Evolutionary conservation across 495 filamentous ascomycete species (phyloP).

Genomic region (Cudoniella acicularis): DNA sequence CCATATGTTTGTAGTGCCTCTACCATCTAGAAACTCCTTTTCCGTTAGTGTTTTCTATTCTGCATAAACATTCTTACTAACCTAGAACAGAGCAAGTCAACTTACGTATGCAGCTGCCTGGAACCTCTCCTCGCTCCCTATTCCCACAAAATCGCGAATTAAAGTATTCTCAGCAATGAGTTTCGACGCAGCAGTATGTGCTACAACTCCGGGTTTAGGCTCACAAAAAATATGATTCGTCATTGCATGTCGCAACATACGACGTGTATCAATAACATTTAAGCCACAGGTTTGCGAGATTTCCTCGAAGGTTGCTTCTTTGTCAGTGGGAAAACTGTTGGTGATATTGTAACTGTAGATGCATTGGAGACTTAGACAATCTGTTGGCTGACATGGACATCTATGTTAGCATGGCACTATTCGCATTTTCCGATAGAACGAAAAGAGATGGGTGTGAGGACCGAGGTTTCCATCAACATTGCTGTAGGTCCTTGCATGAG

Average conservation of each 20-base stretch:
- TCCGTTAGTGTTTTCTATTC: too few species aligned
- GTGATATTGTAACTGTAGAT: background rate
- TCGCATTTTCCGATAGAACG: background rate
- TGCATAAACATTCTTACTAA: too few species aligned
- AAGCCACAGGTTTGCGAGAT: slow-evolving; percentile 36
- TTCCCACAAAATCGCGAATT: slow-evolving; percentile 26
- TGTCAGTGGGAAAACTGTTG: slow-evolving; percentile 26
- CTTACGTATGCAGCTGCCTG: background rate
- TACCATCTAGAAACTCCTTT: too few species aligned
- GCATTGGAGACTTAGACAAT: background rate
- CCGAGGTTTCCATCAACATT: background rate
- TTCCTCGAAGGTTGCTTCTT: slow-evolving; percentile 37
- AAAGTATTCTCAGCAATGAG: slow-evolving; percentile 31
- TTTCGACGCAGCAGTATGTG: slow-evolving; percentile 48
- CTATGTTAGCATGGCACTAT: too few species aligned
- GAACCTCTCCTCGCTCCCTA: background rate
- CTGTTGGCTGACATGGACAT: slow-evolving; percentile 24
- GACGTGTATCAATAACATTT: slow-evolving; percentile 39
- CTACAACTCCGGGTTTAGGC: slow-evolving; percentile 40
- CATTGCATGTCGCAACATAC: slow-evolving; percentile 48
- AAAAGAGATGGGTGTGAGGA: background rate
- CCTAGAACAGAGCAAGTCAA: too few species aligned
- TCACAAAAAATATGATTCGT: slow-evolving; percentile 52
- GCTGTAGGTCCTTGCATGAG: background rate
- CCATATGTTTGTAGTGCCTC: background rate